These are phyloP conservation scores for Bullera alba DNA, from an alignment of 768 basidiomycete species.

Conservation along the genomic window DNA sequence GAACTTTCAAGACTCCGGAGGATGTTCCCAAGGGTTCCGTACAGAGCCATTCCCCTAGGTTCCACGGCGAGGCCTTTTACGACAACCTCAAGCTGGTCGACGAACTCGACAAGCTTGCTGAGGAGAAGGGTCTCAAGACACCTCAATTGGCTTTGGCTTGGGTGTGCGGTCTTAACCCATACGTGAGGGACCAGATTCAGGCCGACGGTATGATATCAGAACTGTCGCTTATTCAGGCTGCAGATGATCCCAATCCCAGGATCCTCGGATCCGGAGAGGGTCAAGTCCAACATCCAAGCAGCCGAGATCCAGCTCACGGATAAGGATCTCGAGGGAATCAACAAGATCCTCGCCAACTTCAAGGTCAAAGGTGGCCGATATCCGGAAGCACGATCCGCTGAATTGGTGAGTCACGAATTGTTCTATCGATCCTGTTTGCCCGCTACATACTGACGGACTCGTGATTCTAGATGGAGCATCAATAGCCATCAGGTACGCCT, in stretches of 20 bases:
- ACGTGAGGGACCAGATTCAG: too few relatives aligned
- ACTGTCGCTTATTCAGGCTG: too few relatives aligned
- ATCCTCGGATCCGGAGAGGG: constrained; percentile 48
- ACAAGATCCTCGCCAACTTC: constrained; percentile 38
- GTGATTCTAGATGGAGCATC: too few relatives aligned
- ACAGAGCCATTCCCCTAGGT: constrained; percentile 48
- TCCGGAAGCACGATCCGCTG: too few relatives aligned
- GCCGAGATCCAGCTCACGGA: constrained; percentile 49
- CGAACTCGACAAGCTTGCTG: constrained; percentile 48
- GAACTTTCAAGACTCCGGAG: constrained; percentile 38
- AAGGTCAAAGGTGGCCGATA: constrained; percentile 24
- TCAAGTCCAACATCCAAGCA: constrained; percentile 51
- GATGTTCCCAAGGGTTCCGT: constrained; percentile 49
- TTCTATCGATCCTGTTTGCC: too few relatives aligned
- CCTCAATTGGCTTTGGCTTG: constrained; percentile 50
- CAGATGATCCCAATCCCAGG: constrained; percentile 54
- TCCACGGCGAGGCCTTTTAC: constrained; percentile 51
- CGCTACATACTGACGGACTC: too few relatives aligned
- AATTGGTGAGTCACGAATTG: too few relatives aligned
- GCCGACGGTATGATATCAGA: too few relatives aligned
- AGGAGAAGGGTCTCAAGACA: constrained; percentile 48
- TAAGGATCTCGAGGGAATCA: constrained; percentile 50
- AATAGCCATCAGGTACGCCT: too few relatives aligned
- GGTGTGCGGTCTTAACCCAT: constrained; percentile 40
- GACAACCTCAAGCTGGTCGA: constrained; percentile 51